Evolutionary conservation across 2,329 filamentous ascomycete species (phyloP).

Genomic region (Sclerotinia borealis): DNA sequence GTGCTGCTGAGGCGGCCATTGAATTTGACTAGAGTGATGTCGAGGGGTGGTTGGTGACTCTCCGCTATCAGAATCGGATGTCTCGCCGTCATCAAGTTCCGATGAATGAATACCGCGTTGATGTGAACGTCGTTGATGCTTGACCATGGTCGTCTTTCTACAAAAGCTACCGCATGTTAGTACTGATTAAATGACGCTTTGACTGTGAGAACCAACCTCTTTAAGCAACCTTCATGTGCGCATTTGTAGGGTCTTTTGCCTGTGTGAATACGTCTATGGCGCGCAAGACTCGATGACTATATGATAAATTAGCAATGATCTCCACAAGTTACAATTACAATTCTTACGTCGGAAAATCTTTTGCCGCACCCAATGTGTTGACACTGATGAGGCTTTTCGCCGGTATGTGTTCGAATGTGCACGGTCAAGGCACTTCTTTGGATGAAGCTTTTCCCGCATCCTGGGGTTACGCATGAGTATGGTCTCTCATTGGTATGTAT

Average conservation of each 20-base stretch:
- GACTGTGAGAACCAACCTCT: constrained; percentile 27
- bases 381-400: constrained; percentile 66
- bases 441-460: constrained; percentile 65
- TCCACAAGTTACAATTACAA: not conserved
- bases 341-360: constrained; percentile 56
- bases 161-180: constrained; percentile 50
- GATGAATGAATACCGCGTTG: constrained; percentile 51
- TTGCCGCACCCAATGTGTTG: constrained; percentile 60
- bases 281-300: constrained; percentile 34
- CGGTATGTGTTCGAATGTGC: constrained; percentile 64
- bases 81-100: constrained; percentile 38
- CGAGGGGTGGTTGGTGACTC: constrained; percentile 55
- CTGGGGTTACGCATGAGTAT: constrained; percentile 53
- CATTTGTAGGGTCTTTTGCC: constrained; percentile 64
- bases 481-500: constrained; percentile 68
- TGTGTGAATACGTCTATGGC: constrained; percentile 64
- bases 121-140: constrained; percentile 57
- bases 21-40: constrained; percentile 40
- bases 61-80: constrained; percentile 37
- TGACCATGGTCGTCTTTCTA: constrained; percentile 66
- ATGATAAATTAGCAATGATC: constrained; percentile 15
- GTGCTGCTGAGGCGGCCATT: constrained; percentile 46
- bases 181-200: not conserved
- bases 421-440: constrained; percentile 65
- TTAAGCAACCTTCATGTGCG: constrained; percentile 38